Evolutionary conservation across 129 eudicot genomes (phyloP).

Genomic region (Artemisia annua): DNA sequence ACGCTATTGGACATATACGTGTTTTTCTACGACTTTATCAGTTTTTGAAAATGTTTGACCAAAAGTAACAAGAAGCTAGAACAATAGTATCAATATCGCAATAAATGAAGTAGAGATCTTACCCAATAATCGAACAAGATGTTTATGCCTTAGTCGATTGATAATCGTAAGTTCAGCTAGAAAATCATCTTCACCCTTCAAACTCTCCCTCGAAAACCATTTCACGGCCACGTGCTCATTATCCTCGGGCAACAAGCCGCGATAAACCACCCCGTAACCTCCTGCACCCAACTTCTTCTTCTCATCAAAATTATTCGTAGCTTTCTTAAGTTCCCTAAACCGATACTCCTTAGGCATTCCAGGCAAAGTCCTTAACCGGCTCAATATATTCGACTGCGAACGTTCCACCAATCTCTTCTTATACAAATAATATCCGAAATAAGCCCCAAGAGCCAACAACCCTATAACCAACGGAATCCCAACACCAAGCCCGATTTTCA

Average conservation of each 20-base stretch:
- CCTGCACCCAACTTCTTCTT: conserved; percentile 80
- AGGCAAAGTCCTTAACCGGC: conserved; percentile 68
- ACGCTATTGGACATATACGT: neutral
- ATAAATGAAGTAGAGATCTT: conserved; percentile 1
- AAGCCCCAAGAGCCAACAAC: conserved; percentile 32
- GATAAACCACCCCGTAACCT: conserved; percentile 82
- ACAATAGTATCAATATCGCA: neutral
- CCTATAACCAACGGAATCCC: conserved; percentile 48
- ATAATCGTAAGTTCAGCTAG: conserved; percentile 95
- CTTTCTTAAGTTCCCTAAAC: conserved; percentile 71
- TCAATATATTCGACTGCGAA: conserved; percentile 44
- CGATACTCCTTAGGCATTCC: conserved; percentile 75
- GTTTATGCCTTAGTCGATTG: conserved; percentile 77
- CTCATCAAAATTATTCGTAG: conserved; percentile 82
- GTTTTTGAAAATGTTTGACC: neutral
- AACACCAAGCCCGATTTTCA: conserved; percentile 40
- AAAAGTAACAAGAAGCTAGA: neutral
- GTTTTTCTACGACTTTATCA: neutral
- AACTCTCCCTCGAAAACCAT: conserved; percentile 68
- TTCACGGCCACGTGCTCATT: conserved; percentile 77
- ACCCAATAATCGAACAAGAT: conserved; percentile 91
- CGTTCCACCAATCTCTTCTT: conserved; percentile 26
- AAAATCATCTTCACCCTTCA: conserved; percentile 85
- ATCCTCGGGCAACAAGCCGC: conserved; percentile 57
- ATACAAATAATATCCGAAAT: conserved; percentile 23